Evolutionary conservation across 352 stramenopile species (phyloP), one percentile per base, ranked within the genome.

Genomic region (Pythium monospermum): DNA sequence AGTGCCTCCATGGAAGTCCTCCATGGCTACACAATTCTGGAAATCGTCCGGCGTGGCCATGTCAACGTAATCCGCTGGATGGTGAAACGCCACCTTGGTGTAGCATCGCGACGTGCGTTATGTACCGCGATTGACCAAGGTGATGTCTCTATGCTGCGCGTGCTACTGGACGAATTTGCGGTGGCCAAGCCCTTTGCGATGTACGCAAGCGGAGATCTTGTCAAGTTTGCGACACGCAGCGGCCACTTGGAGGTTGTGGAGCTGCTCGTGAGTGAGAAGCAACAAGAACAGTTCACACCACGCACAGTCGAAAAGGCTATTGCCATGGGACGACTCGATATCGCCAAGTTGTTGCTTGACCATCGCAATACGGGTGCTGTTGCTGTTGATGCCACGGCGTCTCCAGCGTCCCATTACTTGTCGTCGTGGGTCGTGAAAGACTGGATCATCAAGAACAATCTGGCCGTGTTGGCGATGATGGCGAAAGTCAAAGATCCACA

Each of bases 261-360:
- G 21, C 49, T 23, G 11, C 35, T 59, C 1, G 37, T 59, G 1
- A 16, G 27, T 15, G 45, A 40, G 6, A 41, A 36, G 22, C 18
- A 8, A 16, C 33, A 27, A 15, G 13, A n/a, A n/a, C n/a, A n/a
- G 0, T 46, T 41, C 15, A 47, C 35, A 21, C 32, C 18, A 22
- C 42, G 25, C 41, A 45, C 43, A 15, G 3, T 59, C 12, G 35
- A 52, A 21, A 46, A 47, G 28, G 42, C 51, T 26, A 43, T 59
- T 11, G 43, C 25, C 1, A 5, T 22, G 13, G 32, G 52, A 6
- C 27, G 47, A 4, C 21, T 59, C 12, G 19, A 18, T 5, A 41
- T 49, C 15, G 36, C 22, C 35, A 53, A 59, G 43, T 53, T 32
- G 7, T 8, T 59, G 12, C 36, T 59, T 15, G 36, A 53, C 36